phyloP scores from a whole-genome alignment of 805 yeast species.

The Pichia rugopelliculosa region DNA sequence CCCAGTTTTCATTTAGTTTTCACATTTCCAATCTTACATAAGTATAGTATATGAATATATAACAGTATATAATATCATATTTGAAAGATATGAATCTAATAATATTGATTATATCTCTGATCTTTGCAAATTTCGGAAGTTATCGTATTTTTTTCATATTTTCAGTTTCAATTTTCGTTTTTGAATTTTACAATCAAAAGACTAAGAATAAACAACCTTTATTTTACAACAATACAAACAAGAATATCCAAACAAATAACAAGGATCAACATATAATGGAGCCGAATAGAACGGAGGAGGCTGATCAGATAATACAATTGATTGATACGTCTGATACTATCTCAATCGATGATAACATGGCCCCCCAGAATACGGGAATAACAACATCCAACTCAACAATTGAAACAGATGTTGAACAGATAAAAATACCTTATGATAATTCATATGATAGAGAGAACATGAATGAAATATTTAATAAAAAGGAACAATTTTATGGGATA shows the following conservation, averaged over 20 bases:
- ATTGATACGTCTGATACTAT: too few relatives aligned
- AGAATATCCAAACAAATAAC: not conserved
- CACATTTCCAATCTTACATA: too few relatives aligned
- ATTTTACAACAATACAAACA: not conserved
- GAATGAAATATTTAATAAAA: conserved; percentile 5
- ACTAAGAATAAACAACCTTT: not conserved
- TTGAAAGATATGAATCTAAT: not conserved
- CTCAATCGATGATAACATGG: too few relatives aligned
- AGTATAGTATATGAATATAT: too few relatives aligned
- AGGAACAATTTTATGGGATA: conserved; percentile 7
- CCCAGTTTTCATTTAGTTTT: too few relatives aligned
- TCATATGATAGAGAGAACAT: conserved; percentile 1
- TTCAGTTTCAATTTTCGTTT: not conserved
- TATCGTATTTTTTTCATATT: not conserved
- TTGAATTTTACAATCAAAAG: not conserved
- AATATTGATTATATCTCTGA: not conserved
- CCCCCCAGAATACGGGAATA: not conserved
- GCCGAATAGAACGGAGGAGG: not conserved
- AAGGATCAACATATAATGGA: not conserved
- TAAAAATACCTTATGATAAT: not conserved
- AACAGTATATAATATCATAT: too few relatives aligned
- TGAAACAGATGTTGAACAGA: not conserved
- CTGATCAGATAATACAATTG: not conserved
- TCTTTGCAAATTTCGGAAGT: not conserved
- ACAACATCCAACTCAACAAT: not conserved